Base-by-base conservation (phyloP, 1,284 basidiomycete species). In the Fomitopsis betulina region DNA sequence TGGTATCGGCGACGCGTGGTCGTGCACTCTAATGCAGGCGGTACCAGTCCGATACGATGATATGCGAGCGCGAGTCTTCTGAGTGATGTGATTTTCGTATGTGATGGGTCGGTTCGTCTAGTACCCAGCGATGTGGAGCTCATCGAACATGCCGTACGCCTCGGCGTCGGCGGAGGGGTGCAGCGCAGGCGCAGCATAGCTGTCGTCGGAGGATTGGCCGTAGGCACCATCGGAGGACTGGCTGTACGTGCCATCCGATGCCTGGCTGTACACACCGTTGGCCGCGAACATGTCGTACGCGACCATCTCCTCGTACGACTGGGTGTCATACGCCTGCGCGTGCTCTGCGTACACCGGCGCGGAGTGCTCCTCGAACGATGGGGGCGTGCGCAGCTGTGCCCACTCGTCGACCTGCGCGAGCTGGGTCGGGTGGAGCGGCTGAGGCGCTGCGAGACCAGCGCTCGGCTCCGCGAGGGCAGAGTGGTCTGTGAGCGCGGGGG, bases 401-500 rank as follows among this genome's bases (percentile, higher is more conserved):
- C 21, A 33, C 30, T 30, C n/a, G 10, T 33, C 27, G 10, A 63
- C 57, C 25, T 64, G 59, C 0, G 54, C 63, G 45, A 69, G 72
- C 1, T 59, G 62, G 27, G 53, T 52, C 49, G 56, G 60, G 55
- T 25, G 52, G 21, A 37, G 62, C 58, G 43, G 54, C 27, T 23
- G 27, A 6, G 33, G 47, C 17, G n/a, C 54, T 10, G 12, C 45
- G 43, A 35, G 56, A 52, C 25, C 38, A 2, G 37, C 57, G 54
- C 25, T 25, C 6, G 37, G 27, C 32, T 38, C n/a, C 47, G 55
- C 42, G 69, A 80, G 63, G n/a, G 35, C 35, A 15, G 72, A 66
- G 25, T 67, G 65, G 21, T 77, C 75, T 0, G 78, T 79, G 2
- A 60, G 73, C 0, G 74, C 70, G 0, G 80, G 80, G 0, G 80